Evolutionary conservation across 2,329 filamentous ascomycete species (phyloP).

Genomic region (Xylaria sp.): DNA sequence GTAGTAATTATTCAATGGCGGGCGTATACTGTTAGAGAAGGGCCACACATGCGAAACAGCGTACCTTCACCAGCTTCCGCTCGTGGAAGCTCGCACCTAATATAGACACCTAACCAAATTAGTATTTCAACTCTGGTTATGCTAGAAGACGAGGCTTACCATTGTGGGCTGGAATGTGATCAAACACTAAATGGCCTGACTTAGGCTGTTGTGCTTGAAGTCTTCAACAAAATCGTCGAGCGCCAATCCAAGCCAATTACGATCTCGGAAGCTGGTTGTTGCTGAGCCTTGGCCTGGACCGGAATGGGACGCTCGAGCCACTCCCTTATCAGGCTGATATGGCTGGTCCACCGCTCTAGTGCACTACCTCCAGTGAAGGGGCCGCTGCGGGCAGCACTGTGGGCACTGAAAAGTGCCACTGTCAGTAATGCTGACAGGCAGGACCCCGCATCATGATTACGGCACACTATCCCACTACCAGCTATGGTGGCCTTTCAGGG

Average conservation of each 20-base stretch:
- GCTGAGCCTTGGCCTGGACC: constrained; percentile 9
- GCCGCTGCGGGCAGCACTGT: neutral
- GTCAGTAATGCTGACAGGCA: constrained; percentile 13
- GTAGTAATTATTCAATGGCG: neutral
- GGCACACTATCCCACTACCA: constrained; percentile 14
- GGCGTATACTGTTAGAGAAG: too few species aligned
- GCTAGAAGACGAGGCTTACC: constrained; percentile 24
- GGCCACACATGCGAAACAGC: neutral
- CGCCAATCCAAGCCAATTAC: constrained; percentile 15
- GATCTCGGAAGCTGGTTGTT: constrained; percentile 25
- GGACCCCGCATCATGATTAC: constrained; percentile 41
- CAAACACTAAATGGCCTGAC: constrained; percentile 19
- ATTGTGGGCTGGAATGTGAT: constrained; percentile 29
- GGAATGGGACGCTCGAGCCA: constrained; percentile 30
- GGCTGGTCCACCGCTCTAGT: constrained; percentile 8
- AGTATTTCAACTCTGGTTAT: neutral
- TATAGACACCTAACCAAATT: constrained; percentile 75
- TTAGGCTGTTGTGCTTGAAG: constrained; percentile 18
- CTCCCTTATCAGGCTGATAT: constrained; percentile 35
- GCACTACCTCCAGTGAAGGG: neutral
- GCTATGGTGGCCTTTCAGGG: constrained; percentile 34
- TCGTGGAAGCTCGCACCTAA: constrained; percentile 89
- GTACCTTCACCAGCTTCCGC: constrained; percentile 82
- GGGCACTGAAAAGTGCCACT: neutral
- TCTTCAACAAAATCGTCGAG: constrained; percentile 16